These are phyloP conservation scores for Boechera retrofracta DNA, from an alignment of 345 rosid species.

Conservation along the genomic window DNA sequence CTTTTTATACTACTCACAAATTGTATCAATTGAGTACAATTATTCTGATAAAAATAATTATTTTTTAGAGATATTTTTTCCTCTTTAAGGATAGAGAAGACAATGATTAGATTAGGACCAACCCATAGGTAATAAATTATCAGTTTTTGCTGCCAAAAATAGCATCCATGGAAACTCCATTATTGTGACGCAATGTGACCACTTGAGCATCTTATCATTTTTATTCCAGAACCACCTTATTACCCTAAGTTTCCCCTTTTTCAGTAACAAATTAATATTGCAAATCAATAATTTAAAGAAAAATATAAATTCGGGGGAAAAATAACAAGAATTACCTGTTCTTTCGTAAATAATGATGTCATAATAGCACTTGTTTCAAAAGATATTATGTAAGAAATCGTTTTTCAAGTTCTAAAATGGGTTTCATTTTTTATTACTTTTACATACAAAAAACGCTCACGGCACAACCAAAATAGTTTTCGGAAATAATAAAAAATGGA, in stretches of 20 bases:
- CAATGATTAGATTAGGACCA: conserved; percentile 38
- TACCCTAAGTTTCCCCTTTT: conserved; percentile 26
- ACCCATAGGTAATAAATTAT: not conserved
- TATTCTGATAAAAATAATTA: not conserved
- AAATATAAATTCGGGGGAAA: not conserved
- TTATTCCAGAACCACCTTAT: conserved; percentile 21
- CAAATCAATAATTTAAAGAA: conserved; percentile 1
- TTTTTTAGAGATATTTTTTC: not conserved
- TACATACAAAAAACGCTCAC: not conserved
- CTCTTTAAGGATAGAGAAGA: not conserved
- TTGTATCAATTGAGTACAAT: not conserved
- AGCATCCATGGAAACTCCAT: conserved; percentile 35
- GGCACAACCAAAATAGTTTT: not conserved
- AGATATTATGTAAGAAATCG: no score
- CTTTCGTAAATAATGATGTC: no score
- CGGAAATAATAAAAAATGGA: not conserved
- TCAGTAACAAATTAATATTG: not conserved
- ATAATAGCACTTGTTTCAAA: no score
- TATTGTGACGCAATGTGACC: conserved; percentile 48
- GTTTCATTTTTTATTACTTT: not conserved
- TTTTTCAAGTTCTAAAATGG: no score
- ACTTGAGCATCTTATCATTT: conserved; percentile 50
- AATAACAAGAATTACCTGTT: no score
- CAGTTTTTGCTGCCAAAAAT: conserved; percentile 21
- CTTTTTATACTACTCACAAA: not conserved